These are phyloP conservation scores for Colletotrichum tamarilloi DNA, from an alignment of 2,329 filamentous ascomycete genomes.

Conservation along the genomic window DNA sequence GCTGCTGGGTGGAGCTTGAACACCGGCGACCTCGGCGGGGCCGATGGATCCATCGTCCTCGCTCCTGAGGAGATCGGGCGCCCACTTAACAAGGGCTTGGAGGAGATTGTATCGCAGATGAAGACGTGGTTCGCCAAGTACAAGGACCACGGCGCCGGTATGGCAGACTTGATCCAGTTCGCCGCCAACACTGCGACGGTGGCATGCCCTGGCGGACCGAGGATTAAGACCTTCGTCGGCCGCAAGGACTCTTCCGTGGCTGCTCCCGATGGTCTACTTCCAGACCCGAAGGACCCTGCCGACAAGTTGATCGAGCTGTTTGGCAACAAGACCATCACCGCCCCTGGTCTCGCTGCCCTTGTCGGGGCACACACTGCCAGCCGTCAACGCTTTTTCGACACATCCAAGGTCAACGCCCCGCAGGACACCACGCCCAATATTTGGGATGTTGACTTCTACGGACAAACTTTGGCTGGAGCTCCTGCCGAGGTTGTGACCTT, in stretches of 20 bases:
- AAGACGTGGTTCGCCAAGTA: conserved; percentile 54
- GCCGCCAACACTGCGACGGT: conserved; percentile 61
- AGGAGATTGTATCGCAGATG: conserved; percentile 53
- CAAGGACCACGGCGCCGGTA: conserved; percentile 52
- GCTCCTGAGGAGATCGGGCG: conserved; percentile 46
- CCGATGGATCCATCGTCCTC: conserved; percentile 58
- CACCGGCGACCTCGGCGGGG: conserved; percentile 51
- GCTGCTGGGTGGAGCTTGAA: conserved; percentile 55
- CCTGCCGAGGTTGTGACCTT: conserved; percentile 54
- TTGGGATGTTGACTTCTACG: conserved; percentile 65
- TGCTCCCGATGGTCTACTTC: conserved; percentile 55
- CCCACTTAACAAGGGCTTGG: conserved; percentile 58
- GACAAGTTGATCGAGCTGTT: conserved; percentile 61
- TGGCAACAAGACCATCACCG: conserved; percentile 62
- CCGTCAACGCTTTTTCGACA: conserved; percentile 58
- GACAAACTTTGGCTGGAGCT: conserved; percentile 47
- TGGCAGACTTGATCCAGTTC: conserved; percentile 67
- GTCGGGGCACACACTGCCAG: conserved; percentile 65
- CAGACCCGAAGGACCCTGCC: conserved; percentile 53
- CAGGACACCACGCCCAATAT: conserved; percentile 64
- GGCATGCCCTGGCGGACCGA: conserved; percentile 57
- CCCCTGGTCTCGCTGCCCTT: conserved; percentile 62
- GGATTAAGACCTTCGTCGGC: conserved; percentile 62
- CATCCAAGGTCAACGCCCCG: conserved; percentile 52
- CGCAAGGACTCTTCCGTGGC: conserved; percentile 56